Conservation (phyloP, 2,329 filamentous ascomycete species). For the Talaromyces sp. region DNA sequence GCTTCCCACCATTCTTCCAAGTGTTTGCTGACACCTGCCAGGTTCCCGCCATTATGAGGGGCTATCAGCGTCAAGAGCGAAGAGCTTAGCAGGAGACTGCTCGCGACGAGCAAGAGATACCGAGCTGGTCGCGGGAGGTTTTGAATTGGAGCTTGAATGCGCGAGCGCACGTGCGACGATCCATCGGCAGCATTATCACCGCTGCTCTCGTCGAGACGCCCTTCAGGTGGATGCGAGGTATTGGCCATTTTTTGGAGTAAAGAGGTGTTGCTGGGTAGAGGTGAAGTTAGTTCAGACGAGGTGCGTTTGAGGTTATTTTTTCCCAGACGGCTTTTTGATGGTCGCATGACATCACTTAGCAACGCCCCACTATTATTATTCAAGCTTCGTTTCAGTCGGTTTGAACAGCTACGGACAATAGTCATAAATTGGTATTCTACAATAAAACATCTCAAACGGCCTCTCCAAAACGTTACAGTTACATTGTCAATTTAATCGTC, state of each 20-base stretch:
- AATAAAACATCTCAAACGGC: not conserved
- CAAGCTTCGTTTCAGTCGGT: not conserved
- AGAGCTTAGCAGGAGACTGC: constrained; percentile 58
- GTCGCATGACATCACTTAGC: not conserved
- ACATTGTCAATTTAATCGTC: constrained; percentile 19
- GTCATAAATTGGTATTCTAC: not conserved
- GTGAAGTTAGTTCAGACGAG: not conserved
- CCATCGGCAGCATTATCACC: not conserved
- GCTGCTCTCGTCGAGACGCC: not conserved
- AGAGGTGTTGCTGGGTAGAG: not conserved
- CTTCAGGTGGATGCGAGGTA: not conserved
- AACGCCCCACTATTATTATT: not conserved
- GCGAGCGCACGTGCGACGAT: not conserved
- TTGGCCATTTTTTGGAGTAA: not conserved
- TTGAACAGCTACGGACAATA: not conserved
- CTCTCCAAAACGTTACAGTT: not conserved
- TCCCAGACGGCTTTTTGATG: not conserved
- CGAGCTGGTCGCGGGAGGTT: constrained; percentile 28
- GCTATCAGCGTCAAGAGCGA: constrained; percentile 60
- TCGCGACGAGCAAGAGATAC: constrained; percentile 44
- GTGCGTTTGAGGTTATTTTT: not conserved
- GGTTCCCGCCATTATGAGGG: constrained; percentile 58
- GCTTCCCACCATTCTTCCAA: constrained; percentile 61
- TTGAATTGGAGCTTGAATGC: not conserved
- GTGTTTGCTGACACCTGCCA: constrained; percentile 62